These are phyloP conservation scores for Pyrenochaeta sp. DNA, from an alignment of 2,329 filamentous ascomycete genomes.

Conservation along the genomic window DNA sequence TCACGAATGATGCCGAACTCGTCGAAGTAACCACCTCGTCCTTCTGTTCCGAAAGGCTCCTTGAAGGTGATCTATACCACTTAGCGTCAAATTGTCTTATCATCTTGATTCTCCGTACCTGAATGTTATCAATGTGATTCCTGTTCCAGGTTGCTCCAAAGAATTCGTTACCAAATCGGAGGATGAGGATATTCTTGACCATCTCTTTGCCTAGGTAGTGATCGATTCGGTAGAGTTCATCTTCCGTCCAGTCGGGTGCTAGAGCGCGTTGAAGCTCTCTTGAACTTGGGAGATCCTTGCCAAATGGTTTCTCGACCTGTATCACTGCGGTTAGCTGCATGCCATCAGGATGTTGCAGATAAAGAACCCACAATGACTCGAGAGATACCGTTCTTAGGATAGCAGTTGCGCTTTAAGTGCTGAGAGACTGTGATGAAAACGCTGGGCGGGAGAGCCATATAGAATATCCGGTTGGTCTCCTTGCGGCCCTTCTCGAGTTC, in stretches of 20 bases:
- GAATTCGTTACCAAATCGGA: slow-evolving; percentile 98
- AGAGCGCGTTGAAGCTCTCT: slow-evolving; percentile 93
- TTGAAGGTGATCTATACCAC: slow-evolving; percentile 87
- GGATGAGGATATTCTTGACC: slow-evolving; percentile 99
- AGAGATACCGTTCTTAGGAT: slow-evolving; percentile 87
- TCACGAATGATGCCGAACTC: slow-evolving; percentile 99
- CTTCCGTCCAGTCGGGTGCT: slow-evolving; percentile 97
- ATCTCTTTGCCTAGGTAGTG: slow-evolving; percentile 99
- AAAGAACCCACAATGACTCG: slow-evolving; percentile 80
- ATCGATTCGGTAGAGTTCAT: slow-evolving; percentile 98
- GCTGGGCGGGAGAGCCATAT: slow-evolving; percentile 97
- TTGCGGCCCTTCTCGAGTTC: slow-evolving; percentile 82
- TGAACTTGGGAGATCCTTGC: slow-evolving; percentile 94
- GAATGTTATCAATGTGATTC: slow-evolving; percentile 98
- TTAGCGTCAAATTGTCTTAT: slow-evolving; percentile 15
- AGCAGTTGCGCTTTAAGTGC: slow-evolving; percentile 97
- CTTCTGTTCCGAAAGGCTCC: slow-evolving; percentile 98
- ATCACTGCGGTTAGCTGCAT: slow-evolving; percentile 23
- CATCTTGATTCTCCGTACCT: slow-evolving; percentile 57
- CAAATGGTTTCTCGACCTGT: slow-evolving; percentile 98
- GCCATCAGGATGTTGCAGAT: slow-evolving; percentile 7
- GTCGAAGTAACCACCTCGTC: slow-evolving; percentile 97
- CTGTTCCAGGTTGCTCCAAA: slow-evolving; percentile 98
- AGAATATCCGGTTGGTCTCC: slow-evolving; percentile 93
- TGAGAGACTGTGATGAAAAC: slow-evolving; percentile 98